A percentile compares a stretch with the other conserved stretches of the same genome.
Evolutionary conservation across 768 basidiomycete genomes (phyloP).

Genomic region (Leccinum barrowsii): DNA sequence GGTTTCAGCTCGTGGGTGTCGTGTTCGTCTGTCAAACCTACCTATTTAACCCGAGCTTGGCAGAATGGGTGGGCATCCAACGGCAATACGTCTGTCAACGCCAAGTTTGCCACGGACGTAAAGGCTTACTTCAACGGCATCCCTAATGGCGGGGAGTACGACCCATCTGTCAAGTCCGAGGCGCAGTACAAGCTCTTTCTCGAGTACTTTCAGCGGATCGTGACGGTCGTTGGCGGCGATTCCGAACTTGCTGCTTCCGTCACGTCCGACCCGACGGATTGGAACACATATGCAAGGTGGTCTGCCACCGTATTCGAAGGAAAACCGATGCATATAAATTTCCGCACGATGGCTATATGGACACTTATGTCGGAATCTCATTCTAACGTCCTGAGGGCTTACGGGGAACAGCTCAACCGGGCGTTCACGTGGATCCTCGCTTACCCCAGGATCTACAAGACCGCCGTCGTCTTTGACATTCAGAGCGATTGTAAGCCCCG

Average conservation of each 20-base stretch:
- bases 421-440: conserved; percentile 6
- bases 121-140: conserved; percentile 4
- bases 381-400: neutral
- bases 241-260: neutral
- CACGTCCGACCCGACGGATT: neutral
- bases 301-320: neutral
- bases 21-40: neutral
- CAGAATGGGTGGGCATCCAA: conserved; percentile 6
- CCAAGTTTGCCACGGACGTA: conserved; percentile 1
- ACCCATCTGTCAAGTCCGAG: conserved; percentile 1
- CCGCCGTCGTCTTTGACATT: neutral
- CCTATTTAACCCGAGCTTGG: neutral
- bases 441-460: conserved; percentile 1
- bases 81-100: neutral
- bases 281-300: neutral
- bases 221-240: conserved; percentile 1
- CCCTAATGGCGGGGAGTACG: conserved; percentile 2
- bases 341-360: conserved; percentile 3
- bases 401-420: neutral
- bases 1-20: conserved; percentile 1
- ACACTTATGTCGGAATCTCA: neutral
- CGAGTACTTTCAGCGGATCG: conserved; percentile 4
- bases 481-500: conserved; percentile 5
- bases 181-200: conserved; percentile 5
- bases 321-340: neutral